Evolutionary conservation across 805 yeast species (phyloP).

Genomic region (Cyberlindnera subsufficiens): DNA sequence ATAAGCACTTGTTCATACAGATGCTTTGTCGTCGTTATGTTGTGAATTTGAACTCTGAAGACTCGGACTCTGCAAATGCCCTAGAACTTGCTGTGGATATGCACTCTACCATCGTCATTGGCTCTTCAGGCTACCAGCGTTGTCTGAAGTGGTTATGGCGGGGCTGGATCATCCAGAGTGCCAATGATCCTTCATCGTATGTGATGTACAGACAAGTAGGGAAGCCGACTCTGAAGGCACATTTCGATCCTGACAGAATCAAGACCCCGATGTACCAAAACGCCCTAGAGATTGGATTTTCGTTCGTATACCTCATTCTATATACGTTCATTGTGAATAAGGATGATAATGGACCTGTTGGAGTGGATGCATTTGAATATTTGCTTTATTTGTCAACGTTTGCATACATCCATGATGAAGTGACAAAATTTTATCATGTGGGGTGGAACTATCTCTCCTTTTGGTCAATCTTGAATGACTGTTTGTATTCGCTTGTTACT

Average conservation of each 20-base stretch:
- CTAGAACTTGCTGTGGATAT: conserved; percentile 81
- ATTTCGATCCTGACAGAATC: conserved; percentile 77
- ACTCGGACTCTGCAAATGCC: conserved; percentile 63
- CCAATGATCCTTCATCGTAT: conserved; percentile 62
- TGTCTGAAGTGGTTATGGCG: conserved; percentile 90
- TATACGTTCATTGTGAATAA: conserved; percentile 63
- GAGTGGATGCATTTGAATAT: conserved; percentile 44
- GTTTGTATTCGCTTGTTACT: conserved; percentile 51
- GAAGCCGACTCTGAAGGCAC: conserved; percentile 47
- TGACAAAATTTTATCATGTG: conserved; percentile 66
- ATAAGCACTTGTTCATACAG: conserved; percentile 60
- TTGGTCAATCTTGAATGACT: conserved; percentile 74
- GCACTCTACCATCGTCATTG: conserved; percentile 72
- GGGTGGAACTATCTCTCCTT: conserved; percentile 69
- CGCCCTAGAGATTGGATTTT: conserved; percentile 59
- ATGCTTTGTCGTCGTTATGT: conserved; percentile 74
- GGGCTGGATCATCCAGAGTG: conserved; percentile 84
- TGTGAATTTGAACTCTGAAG: conserved; percentile 56
- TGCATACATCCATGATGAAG: conserved; percentile 64
- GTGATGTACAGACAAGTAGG: conserved; percentile 57
- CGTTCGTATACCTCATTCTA: conserved; percentile 54
- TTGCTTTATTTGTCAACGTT: conserved; percentile 59
- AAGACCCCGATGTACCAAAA: conserved; percentile 85
- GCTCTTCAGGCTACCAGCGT: conserved; percentile 77
- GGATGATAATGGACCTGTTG: conserved; percentile 31